These are phyloP conservation scores for Drosera capensis DNA, from an alignment of 148 eudicot species.

Conservation along the genomic window DNA sequence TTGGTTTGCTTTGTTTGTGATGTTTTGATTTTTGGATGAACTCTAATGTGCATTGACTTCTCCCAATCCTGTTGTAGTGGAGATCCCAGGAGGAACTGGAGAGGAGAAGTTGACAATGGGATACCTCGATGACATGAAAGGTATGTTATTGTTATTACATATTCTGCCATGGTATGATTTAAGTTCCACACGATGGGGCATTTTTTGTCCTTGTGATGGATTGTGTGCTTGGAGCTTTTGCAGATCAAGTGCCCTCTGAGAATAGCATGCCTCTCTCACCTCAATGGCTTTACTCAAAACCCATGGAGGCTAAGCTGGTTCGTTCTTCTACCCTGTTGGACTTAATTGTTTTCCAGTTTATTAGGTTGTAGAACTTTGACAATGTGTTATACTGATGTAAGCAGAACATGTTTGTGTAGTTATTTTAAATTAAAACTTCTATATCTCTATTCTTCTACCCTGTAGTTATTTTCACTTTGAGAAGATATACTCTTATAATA, in stretches of 20 bases:
- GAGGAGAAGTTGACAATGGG: conserved; percentile 36
- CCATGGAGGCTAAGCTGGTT: conserved; percentile 61
- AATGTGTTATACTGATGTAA: not conserved
- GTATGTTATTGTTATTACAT: conserved; percentile 21
- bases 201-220: not conserved
- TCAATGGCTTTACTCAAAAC: conserved; percentile 89
- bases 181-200: too few relatives aligned
- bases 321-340: conserved; percentile 4
- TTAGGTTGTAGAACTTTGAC: not conserved
- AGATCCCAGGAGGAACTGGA: conserved; percentile 36
- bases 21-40: too few relatives aligned
- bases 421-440: too few relatives aligned
- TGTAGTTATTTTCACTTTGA: too few relatives aligned
- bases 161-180: not conserved
- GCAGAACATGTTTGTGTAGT: too few relatives aligned
- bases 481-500: too few relatives aligned
- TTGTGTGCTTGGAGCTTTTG: conserved; percentile 6
- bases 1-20: too few relatives aligned
- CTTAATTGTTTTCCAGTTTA: not conserved
- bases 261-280: conserved; percentile 94
- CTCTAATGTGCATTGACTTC: too few relatives aligned
- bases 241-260: conserved; percentile 67
- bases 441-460: too few relatives aligned
- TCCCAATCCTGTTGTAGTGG: too few relatives aligned
- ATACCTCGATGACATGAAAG: conserved; percentile 63